A percentile compares a stretch with the other conserved stretches of the same genome.
These are phyloP conservation scores for Lentinula raphanica DNA, from an alignment of 768 basidiomycete species.

Conservation along the genomic window DNA sequence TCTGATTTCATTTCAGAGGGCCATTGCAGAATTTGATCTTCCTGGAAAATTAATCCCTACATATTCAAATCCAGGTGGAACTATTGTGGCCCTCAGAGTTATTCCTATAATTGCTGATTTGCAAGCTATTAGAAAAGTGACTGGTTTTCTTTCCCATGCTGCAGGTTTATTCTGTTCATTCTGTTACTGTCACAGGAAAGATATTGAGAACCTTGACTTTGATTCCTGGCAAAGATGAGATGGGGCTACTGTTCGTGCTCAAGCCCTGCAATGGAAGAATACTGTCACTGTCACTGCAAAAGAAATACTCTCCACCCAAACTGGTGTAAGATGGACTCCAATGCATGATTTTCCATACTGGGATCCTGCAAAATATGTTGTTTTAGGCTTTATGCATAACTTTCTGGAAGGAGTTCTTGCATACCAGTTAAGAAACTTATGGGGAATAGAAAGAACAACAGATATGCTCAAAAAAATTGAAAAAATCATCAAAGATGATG, in stretches of 20 bases:
- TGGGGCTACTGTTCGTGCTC: constrained; percentile 11
- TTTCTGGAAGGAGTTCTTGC: constrained; percentile 13
- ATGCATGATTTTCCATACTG: constrained; percentile 16
- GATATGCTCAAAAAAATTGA: neutral
- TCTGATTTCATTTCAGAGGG: constrained; percentile 11
- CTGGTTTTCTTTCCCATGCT: constrained; percentile 15
- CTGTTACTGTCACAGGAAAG: constrained; percentile 11
- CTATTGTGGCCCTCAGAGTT: constrained; percentile 11
- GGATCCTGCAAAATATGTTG: constrained; percentile 12
- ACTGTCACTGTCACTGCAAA: constrained; percentile 10
- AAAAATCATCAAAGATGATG: constrained; percentile 7
- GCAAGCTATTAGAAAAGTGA: constrained; percentile 17
- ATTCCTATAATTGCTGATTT: constrained; percentile 21
- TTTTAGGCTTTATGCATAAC: constrained; percentile 19
- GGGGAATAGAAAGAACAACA: constrained; percentile 13
- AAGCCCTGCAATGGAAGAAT: constrained; percentile 15
- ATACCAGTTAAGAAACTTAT: constrained; percentile 11
- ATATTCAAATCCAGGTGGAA: constrained; percentile 11
- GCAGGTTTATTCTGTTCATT: constrained; percentile 20
- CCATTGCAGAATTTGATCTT: constrained; percentile 10
- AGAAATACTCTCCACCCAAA: constrained; percentile 7
- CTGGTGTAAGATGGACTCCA: constrained; percentile 24
- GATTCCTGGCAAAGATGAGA: constrained; percentile 14
- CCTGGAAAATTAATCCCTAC: constrained; percentile 12
- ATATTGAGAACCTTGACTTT: constrained; percentile 18